Evolutionary conservation across 176 grass and related monocot species (phyloP).

Genomic region (Bothriochloa decipiens): DNA sequence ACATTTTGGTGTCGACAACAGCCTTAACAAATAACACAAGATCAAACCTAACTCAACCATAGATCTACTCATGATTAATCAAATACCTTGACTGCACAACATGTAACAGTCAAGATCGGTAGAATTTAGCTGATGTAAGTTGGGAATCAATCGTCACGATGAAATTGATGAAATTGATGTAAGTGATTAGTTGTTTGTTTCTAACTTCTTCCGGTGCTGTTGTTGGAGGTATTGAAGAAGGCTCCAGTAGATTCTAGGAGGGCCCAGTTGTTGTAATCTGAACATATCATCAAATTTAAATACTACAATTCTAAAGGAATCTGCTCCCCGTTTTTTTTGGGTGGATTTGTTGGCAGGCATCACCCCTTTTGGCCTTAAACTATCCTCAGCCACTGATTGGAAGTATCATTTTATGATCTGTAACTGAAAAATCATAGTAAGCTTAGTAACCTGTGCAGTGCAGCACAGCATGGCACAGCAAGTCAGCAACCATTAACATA

Average conservation of each 20-base stretch:
- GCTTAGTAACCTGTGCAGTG: background rate
- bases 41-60: too few species aligned
- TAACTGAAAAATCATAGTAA: background rate
- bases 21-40: too few species aligned
- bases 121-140: too few species aligned
- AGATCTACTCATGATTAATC: too few species aligned
- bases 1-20: too few species aligned
- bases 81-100: too few species aligned
- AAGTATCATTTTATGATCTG: background rate
- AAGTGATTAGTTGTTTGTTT: background rate
- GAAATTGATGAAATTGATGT: too few species aligned
- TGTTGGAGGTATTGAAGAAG: background rate
- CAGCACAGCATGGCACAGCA: background rate
- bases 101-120: too few species aligned
- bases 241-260: background rate
- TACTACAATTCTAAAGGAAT: background rate
- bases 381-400: background rate
- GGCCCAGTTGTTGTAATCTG: background rate
- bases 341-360: background rate
- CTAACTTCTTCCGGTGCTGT: background rate
- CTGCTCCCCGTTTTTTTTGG: background rate
- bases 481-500: background rate
- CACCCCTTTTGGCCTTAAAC: background rate
- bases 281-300: background rate
- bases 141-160: too few species aligned